A percentile compares a stretch with the other conserved stretches of the same genome.
These are phyloP conservation scores for Daldinia sp. DNA, from an alignment of 2,329 filamentous ascomycete genomes.

Conservation along the genomic window DNA sequence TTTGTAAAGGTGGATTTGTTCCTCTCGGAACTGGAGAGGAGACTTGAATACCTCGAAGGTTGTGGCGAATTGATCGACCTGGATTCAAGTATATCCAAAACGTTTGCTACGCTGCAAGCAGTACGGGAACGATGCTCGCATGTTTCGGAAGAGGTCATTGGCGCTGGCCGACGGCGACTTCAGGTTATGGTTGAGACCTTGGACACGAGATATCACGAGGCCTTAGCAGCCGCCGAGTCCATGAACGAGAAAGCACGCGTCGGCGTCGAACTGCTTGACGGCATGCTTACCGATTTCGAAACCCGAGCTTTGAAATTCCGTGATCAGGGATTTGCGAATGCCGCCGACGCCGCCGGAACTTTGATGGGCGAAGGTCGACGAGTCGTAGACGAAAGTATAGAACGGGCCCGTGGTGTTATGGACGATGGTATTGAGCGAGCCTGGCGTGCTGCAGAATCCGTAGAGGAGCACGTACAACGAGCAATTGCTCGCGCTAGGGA, in stretches of 20 bases:
- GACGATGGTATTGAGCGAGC: slow-evolving; percentile 86
- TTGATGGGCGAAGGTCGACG: slow-evolving; percentile 83
- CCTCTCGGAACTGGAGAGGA: slow-evolving; percentile 85
- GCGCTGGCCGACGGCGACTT: slow-evolving; percentile 84
- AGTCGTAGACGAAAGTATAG: slow-evolving; percentile 83
- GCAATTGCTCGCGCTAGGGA: slow-evolving; percentile 82
- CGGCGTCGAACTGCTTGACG: slow-evolving; percentile 87
- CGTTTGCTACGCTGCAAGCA: slow-evolving; percentile 86
- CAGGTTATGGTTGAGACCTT: slow-evolving; percentile 93
- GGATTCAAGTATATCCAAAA: slow-evolving; percentile 85
- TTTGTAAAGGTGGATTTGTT: slow-evolving; percentile 77
- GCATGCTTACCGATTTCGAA: slow-evolving; percentile 88
- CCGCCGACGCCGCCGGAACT: slow-evolving; percentile 74
- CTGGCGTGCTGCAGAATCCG: slow-evolving; percentile 81
- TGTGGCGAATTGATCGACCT: slow-evolving; percentile 82
- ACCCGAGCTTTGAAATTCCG: slow-evolving; percentile 81
- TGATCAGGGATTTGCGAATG: slow-evolving; percentile 77
- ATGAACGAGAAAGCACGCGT: slow-evolving; percentile 92
- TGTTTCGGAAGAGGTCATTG: slow-evolving; percentile 90
- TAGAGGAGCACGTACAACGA: slow-evolving; percentile 86
- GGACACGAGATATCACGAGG: slow-evolving; percentile 88
- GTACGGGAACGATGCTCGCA: slow-evolving; percentile 90
- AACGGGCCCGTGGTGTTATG: slow-evolving; percentile 79
- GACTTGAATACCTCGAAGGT: slow-evolving; percentile 87
- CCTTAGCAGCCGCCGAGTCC: slow-evolving; percentile 84